Base-by-base conservation (phyloP, 2,329 filamentous ascomycete species). In the Aureobasidium sp. region DNA sequence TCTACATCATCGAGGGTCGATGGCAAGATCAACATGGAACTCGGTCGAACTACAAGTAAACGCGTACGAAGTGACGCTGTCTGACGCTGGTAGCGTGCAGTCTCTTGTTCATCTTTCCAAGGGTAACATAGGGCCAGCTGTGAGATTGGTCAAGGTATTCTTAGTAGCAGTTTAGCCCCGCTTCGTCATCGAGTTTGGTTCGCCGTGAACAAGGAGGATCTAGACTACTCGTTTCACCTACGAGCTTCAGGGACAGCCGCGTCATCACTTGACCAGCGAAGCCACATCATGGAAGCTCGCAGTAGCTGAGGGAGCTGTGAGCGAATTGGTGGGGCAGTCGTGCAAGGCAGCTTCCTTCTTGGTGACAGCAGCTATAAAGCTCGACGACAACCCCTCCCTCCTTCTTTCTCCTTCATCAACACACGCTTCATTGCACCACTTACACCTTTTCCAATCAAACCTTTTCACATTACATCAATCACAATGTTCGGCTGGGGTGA, bases 401-500 rank as follows among this genome's bases (percentile, higher is more conserved):
- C 83, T 81, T 42, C 77, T 80, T 69, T 64, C 76, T 78, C 31
- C 29, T 22, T 27, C 62, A 63, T 58, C 58, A 50, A 57, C 40
- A 17, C 31, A 39, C 6, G 40, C 54, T 58, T 58, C 54, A 49
- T 39, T 64, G 39, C 50, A 54, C 27, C 61, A 57, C 37, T 37
- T 35, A 56, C 62, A 33, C 31, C 58, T 39, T 31, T n/a, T 40
- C 53, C 42, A 44, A 39, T 50, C 40, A 59, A 45, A 60, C 29
- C 62, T 29, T 47, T 54, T 17, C 57, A 63, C 35, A 53, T 57
- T 24, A 54, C 24, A 45, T 54, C 52, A 60, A 49, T 63, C 68
- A 78, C 60, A 52, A 79, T 78, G 76, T 78, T 77, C 72, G 74
- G 74, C 66, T 78, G 73, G 72, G 76, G 76, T 77, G 66, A 49